These are phyloP conservation scores for Coriaria nepalensis DNA, from an alignment of 306 rosid genomes.

Conservation along the genomic window DNA sequence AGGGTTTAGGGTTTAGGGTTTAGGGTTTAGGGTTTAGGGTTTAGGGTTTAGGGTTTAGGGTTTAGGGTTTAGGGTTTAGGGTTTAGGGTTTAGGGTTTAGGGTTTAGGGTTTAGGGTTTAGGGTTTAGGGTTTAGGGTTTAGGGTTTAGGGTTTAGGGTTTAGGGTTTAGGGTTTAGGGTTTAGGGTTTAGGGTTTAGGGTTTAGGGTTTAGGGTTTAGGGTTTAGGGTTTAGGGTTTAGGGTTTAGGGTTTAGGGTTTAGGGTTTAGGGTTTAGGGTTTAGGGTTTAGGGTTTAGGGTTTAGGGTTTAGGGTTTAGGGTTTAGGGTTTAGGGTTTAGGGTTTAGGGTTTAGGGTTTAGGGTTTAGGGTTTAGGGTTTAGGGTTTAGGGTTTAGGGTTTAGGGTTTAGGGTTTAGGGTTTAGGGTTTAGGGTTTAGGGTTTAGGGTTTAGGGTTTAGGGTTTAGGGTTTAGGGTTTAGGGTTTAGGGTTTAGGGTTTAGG, in stretches of 20 bases:
- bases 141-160: no score
- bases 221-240: conserved; percentile 10
- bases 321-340: conserved; percentile 18
- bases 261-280: no score
- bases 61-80: conserved; percentile 11
- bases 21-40: no score
- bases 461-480: not conserved
- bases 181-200: conserved; percentile 1
- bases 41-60: conserved; percentile 6
- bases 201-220: conserved; percentile 7
- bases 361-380: no score
- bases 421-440: conserved; percentile 1
- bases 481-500: not conserved
- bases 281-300: conserved; percentile 13
- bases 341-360: conserved; percentile 15
- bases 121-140: no score
- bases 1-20: no score
- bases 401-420: conserved; percentile 2
- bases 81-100: conserved; percentile 3
- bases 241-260: conserved; percentile 9
- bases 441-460: not conserved
- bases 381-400: no score
- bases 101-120: conserved; percentile 1
- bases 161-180: conserved; percentile 4
- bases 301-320: no score